Evolutionary conservation across 495 filamentous ascomycete genomes (phyloP).

Genomic region (Hypomontagnella monticulosa): DNA sequence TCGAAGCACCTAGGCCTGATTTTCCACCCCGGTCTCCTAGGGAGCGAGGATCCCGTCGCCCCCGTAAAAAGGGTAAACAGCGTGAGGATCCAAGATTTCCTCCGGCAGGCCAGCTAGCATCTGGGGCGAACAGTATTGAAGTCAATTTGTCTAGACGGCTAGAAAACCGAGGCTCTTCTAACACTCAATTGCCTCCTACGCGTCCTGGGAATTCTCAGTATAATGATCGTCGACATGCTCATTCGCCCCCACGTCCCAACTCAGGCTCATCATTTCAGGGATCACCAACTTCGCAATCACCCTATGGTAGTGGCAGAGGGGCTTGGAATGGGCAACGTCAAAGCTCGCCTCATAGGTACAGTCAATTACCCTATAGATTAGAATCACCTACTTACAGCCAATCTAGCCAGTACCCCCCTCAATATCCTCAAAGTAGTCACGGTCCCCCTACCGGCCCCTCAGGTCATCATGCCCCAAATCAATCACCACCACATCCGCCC

Average conservation of each 20-base stretch:
- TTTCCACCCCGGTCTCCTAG: conserved; percentile 43
- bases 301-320: conserved; percentile 69
- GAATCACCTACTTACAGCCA: conserved; percentile 36
- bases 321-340: conserved; percentile 65
- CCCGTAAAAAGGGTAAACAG: conserved; percentile 47
- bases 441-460: conserved; percentile 63
- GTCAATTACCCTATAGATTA: conserved; percentile 18
- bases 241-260: conserved; percentile 67
- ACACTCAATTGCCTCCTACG: conserved; percentile 44
- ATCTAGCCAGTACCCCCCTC: conserved; percentile 65
- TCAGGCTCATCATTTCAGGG: conserved; percentile 70
- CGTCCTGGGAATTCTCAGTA: conserved; percentile 47
- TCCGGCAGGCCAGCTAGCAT: conserved; percentile 48
- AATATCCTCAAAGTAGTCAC: conserved; percentile 65
- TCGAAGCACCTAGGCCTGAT: conserved; percentile 44
- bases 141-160: conserved; percentile 56
- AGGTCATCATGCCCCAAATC: conserved; percentile 53
- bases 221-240: conserved; percentile 59
- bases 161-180: conserved; percentile 53
- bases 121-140: conserved; percentile 60
- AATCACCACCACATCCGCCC: conserved; percentile 62
- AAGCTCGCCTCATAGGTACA: conserved; percentile 70
- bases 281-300: conserved; percentile 73
- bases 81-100: conserved; percentile 47
- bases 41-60: conserved; percentile 40